Conservation (phyloP, 73 alveolate genomes). For the Tetrahymena malaccensis region DNA sequence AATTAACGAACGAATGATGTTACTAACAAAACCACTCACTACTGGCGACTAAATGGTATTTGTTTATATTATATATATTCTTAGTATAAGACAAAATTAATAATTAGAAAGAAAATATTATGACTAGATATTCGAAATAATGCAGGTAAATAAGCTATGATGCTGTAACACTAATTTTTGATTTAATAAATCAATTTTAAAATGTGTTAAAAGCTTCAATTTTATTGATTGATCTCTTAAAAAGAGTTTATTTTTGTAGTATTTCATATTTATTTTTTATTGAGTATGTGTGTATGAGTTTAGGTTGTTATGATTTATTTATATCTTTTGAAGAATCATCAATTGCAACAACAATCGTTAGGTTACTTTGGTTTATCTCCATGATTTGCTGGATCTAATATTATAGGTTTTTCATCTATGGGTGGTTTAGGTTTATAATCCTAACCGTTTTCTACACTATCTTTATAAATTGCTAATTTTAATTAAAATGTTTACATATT, state of each 20-base stretch:
- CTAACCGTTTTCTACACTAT: neutral
- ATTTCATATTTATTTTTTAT: too few species aligned
- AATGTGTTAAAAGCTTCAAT: neutral
- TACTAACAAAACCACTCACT: neutral
- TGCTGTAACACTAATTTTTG: neutral
- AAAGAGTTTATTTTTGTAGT: neutral
- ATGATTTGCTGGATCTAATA: neutral
- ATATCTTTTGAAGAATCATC: neutral
- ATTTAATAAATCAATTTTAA: neutral
- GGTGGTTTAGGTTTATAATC: neutral
- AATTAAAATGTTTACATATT: neutral
- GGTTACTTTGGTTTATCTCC: neutral
- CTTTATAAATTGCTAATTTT: neutral
- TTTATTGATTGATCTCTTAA: neutral
- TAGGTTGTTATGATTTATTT: neutral
- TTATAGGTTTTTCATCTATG: neutral
- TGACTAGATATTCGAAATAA: neutral
- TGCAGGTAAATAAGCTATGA: neutral
- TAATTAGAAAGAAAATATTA: neutral
- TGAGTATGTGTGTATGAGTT: neutral
- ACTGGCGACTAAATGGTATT: neutral
- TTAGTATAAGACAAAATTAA: neutral
- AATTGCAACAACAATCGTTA: neutral
- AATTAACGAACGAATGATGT: neutral
- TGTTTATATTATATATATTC: neutral